Percentiles rank a stretch among this genome's conserved stretches.
Conservation (phyloP, 192 early-diverging fungal species). For the Jimgerdemannia lactiflua region DNA sequence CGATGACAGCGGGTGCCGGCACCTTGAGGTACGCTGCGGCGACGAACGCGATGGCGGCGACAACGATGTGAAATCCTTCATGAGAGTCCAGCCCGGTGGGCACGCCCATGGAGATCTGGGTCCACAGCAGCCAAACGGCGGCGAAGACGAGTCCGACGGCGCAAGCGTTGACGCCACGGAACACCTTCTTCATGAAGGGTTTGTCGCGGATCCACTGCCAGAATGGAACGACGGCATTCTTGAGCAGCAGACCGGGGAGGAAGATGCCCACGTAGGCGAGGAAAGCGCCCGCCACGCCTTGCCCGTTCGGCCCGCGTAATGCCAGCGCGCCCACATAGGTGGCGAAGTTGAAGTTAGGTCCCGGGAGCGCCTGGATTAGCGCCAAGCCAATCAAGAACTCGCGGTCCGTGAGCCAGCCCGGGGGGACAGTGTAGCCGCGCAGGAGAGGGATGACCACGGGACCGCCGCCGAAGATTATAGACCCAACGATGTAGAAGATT, state of each 20-base stretch:
- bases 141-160: conserved; percentile 63
- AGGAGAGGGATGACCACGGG: conserved; percentile 61
- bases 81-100: background rate
- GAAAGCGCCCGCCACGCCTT: conserved; percentile 42
- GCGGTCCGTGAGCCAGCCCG: conserved; percentile 47
- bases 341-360: conserved; percentile 70
- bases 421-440: conserved; percentile 48
- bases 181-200: conserved; percentile 35
- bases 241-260: conserved; percentile 58
- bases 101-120: conserved; percentile 11
- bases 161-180: conserved; percentile 60
- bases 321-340: conserved; percentile 60
- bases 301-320: conserved; percentile 29
- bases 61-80: conserved; percentile 31
- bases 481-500: conserved; percentile 57
- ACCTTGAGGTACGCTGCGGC: conserved; percentile 23
- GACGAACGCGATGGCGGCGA: conserved; percentile 32
- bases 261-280: conserved; percentile 58
- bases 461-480: conserved; percentile 65
- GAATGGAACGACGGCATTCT: conserved; percentile 56
- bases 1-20: conserved; percentile 28
- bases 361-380: conserved; percentile 52
- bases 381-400: conserved; percentile 66
- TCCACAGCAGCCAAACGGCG: conserved; percentile 57
- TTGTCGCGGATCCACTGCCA: conserved; percentile 52